Evolutionary conservation across 2,329 filamentous ascomycete species (phyloP), one percentile per base, ranked within the genome.

Genomic region (Alternaria arbusti): DNA sequence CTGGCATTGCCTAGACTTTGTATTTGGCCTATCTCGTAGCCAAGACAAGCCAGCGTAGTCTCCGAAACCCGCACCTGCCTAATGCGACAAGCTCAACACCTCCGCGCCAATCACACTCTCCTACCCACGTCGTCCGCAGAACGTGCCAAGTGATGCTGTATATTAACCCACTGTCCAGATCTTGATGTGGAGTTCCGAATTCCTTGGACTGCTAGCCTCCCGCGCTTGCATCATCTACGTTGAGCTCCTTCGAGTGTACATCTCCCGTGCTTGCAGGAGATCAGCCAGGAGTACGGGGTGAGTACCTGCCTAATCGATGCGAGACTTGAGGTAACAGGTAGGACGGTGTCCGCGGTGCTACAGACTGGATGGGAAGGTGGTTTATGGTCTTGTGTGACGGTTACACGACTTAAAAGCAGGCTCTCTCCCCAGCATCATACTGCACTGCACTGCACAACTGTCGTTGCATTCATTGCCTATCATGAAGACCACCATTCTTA

Each of bases 401-500:
- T 12, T 12, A 46, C 28, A 32, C 57, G 62, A 51, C 62, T 70
- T 71, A 72, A 73, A 70, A 54, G 61, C 30, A 28, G 50, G 49
- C 10, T 7, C 7, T 40, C n/a, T 32, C 57, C 60, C 9, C 46
- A 32, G 9, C n/a, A 22, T 30, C 10, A 3, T 44, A n/a, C 54
- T 40, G 49, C 60, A 61, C 52, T 44, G 20, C 30, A 57, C 36
- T 60, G 23, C 15, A 47, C 43, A 25, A 45, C 45, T 36, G 36
- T 55, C 26, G 23, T 52, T 51, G 46, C 55, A 56, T 59, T 15
- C 26, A 65, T 49, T 45, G 46, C 57, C 50, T 46, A 73, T 36
- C 57, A 78, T 78, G 76, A 78, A 73, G 71, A 71, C 66, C 28
- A 65, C 66, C 40, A 66, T 76, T 52, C 56, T 76, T 63, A 65